phyloP scores from a whole-genome alignment of 2,329 filamentous ascomycete genomes.

The Chrysoporthe austroafricana region DNA sequence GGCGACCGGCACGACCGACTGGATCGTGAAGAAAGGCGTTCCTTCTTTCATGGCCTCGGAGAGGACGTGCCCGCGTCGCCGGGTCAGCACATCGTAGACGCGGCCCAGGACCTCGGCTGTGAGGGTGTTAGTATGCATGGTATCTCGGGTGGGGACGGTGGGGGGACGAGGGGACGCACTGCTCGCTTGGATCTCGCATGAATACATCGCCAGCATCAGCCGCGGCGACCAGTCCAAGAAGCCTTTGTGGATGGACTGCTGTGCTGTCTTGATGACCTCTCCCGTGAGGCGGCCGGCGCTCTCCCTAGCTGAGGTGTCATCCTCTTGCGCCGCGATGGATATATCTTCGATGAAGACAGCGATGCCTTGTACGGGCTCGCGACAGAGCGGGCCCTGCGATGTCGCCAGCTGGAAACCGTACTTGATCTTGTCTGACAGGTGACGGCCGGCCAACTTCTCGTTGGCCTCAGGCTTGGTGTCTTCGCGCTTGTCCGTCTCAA shows the following conservation, averaged over 20 bases:
- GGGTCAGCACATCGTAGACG: conserved; percentile 97
- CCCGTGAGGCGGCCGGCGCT: conserved; percentile 82
- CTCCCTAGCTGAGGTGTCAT: conserved; percentile 60
- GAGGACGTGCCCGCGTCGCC: conserved; percentile 85
- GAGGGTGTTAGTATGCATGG: conserved; percentile 26
- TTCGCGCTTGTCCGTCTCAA: conserved; percentile 43
- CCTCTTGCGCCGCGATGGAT: conserved; percentile 58
- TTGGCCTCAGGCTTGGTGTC: conserved; percentile 45
- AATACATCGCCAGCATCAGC: conserved; percentile 97
- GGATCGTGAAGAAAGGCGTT: conserved; percentile 94
- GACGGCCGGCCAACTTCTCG: conserved; percentile 60
- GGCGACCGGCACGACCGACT: conserved; percentile 84
- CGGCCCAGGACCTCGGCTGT: conserved; percentile 87
- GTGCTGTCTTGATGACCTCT: conserved; percentile 88
- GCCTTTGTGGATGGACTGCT: conserved; percentile 78
- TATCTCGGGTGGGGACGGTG: conserved; percentile 4
- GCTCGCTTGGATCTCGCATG: conserved; percentile 93
- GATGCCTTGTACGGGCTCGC: conserved; percentile 90
- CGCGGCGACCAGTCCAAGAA: conserved; percentile 96
- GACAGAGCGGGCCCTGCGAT: conserved; percentile 85
- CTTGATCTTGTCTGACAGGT: conserved; percentile 86
- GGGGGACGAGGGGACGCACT: conserved; percentile 54
- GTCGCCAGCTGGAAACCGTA: conserved; percentile 95
- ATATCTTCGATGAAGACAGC: conserved; percentile 89
- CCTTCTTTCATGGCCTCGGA: conserved; percentile 93